Evolutionary conservation across 2,329 filamentous ascomycete species (phyloP).

Genomic region (Aureobasidium sp.): DNA sequence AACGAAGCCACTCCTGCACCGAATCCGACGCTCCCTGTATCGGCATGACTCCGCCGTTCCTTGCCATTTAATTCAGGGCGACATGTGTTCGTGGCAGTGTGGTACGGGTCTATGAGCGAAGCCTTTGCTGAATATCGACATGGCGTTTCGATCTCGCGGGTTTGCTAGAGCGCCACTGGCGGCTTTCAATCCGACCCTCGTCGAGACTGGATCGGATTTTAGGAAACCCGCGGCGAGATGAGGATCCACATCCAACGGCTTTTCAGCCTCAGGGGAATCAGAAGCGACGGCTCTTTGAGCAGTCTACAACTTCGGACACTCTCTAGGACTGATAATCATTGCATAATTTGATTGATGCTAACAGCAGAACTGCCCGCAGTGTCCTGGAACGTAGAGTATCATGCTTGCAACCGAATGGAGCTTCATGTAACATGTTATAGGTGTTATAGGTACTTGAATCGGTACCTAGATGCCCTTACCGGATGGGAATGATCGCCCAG

Average conservation of each 20-base stretch:
- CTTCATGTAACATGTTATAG: too few relatives aligned
- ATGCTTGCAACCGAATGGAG: too few relatives aligned
- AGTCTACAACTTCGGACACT: not conserved
- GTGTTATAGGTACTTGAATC: not conserved
- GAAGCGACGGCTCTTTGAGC: not conserved
- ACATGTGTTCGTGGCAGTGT: not conserved
- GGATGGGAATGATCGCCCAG: not conserved
- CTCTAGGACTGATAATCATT: not conserved
- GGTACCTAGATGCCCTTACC: not conserved
- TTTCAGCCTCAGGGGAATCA: not conserved
- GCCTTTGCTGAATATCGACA: not conserved
- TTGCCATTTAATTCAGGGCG: not conserved
- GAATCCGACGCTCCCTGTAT: not conserved
- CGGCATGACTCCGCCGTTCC: not conserved
- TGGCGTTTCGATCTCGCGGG: too few relatives aligned
- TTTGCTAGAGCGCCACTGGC: too few relatives aligned
- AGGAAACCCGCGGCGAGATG: not conserved
- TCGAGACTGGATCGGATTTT: not conserved
- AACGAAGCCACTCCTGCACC: conserved; percentile 1
- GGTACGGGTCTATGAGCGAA: not conserved
- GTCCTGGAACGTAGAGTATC: too few relatives aligned
- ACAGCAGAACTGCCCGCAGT: too few relatives aligned
- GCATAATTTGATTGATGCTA: too few relatives aligned
- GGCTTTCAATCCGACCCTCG: too few relatives aligned
- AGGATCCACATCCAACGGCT: not conserved